Base-by-base conservation (phyloP, 345 rosid species). In the Eutrema heterophyllum region DNA sequence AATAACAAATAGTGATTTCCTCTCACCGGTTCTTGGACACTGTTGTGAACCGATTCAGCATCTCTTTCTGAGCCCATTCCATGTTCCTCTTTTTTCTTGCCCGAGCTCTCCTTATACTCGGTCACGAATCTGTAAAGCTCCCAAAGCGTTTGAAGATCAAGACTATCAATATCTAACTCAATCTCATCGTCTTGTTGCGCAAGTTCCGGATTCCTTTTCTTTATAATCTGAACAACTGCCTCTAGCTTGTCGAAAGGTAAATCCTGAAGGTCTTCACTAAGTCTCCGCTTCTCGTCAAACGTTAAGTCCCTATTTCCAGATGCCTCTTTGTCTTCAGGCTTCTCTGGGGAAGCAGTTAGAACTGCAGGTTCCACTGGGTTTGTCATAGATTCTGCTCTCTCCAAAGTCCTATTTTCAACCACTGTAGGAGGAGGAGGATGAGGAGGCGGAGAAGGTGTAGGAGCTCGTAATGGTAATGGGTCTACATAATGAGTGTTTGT, bases 81-180 rank as follows among this genome's bases (percentile, higher is more conserved):
- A 6, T 79, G 87, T 52, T 74, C 81, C 27, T 83, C 82, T 60
- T 75, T 79, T 80, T 51, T 71, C 83, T 82, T 84, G 82, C 67
- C 79, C 41, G 71, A 59, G 78, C 79, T 74, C 43, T 73, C 87
- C 64, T 77, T 83, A 67, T 86, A 82, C 44, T 83, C 67, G 9
- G 75, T 80, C 29, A 92, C 87, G 63, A 83, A 84, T 50, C 82
- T 80, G 77, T 85, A 81, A 61, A 95, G 96, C 76, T 95, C 97
- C 99, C 97, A 95, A 67, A 92, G 90, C 9, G 97, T 95, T 69
- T 87, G 83, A 13, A 79, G 80, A 78, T 92, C 97, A 70, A 95
- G 86, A 80, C 79, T 81, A 58, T 90, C 97, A 60, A 95, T 88
- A 66, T 95, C 99, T 38, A 95, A 79, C 79, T 92, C 99, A 79